Evolutionary conservation across 306 rosid species (phyloP).

Genomic region (Leucaena leucocephala): DNA sequence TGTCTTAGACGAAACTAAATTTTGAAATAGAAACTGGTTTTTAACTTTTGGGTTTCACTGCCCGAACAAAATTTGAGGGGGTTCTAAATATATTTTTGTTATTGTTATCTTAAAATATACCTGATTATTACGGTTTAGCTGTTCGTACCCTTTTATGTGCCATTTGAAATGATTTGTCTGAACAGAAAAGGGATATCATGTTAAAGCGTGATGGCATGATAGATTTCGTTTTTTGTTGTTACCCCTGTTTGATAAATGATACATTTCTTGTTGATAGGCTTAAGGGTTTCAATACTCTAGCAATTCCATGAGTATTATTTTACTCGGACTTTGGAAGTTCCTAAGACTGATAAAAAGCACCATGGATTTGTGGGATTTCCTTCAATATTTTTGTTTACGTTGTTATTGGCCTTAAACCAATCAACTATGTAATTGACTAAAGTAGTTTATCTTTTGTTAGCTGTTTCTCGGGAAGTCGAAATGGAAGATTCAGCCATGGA

Average conservation of each 20-base stretch:
- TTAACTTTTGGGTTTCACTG: background rate
- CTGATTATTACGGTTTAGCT: background rate
- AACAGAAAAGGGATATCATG: conserved; percentile 11
- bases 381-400: conserved; percentile 9
- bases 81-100: background rate
- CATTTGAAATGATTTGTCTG: conserved; percentile 22
- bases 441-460: conserved; percentile 37
- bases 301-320: too few relatives aligned
- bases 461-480: conserved; percentile 63
- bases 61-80: too few relatives aligned
- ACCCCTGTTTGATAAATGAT: background rate
- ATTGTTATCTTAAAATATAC: background rate
- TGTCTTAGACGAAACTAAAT: background rate
- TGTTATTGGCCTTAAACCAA: conserved; percentile 23
- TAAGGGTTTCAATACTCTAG: too few relatives aligned
- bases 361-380: conserved; percentile 10
- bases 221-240: background rate
- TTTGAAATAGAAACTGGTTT: background rate
- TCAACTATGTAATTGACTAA: conserved; percentile 16
- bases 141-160: background rate
- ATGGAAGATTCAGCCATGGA: conserved; percentile 81
- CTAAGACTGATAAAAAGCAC: background rate
- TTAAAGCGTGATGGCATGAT: conserved; percentile 16
- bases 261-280: too few relatives aligned
- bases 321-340: background rate